Percentiles rank a stretch among this genome's conserved stretches.
These are phyloP conservation scores for Hansfordia pulvinata DNA, from an alignment of 2,329 filamentous ascomycete species.

Conservation along the genomic window DNA sequence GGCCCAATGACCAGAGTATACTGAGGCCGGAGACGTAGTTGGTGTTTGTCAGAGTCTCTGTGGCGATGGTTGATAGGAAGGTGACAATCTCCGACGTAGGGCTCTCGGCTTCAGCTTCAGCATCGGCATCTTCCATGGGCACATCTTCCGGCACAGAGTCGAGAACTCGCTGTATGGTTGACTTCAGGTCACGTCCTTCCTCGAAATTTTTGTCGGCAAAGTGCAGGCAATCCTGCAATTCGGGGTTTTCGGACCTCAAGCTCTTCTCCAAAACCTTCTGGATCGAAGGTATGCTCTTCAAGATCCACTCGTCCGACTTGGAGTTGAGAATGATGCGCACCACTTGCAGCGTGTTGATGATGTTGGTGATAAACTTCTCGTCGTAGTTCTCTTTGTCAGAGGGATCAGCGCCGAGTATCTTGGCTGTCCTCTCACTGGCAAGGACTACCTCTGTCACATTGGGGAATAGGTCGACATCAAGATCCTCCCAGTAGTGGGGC, in stretches of 20 bases:
- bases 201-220: conserved; percentile 56
- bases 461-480: conserved; percentile 82
- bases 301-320: conserved; percentile 83
- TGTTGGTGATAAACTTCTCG: conserved; percentile 72
- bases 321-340: conserved; percentile 79
- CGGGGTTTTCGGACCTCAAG: conserved; percentile 74
- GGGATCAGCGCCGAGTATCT: conserved; percentile 43
- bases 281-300: conserved; percentile 60
- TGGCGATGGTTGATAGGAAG: conserved; percentile 73
- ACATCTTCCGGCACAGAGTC: conserved; percentile 76
- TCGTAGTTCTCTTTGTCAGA: conserved; percentile 60
- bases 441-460: conserved; percentile 82
- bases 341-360: conserved; percentile 89
- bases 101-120: conserved; percentile 69
- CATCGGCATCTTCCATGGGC: conserved; percentile 62
- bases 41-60: conserved; percentile 68
- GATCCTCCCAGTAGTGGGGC: conserved; percentile 78
- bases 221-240: conserved; percentile 88
- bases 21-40: conserved; percentile 86
- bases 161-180: conserved; percentile 69
- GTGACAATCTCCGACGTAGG: conserved; percentile 78
- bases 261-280: conserved; percentile 87
- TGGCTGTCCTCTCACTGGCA: conserved; percentile 61
- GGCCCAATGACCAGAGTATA: conserved; percentile 80
- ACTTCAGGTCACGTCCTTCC: conserved; percentile 55